Evolutionary conservation across 257 asterid species (phyloP).

Genomic region (Anisodus tanguticus): DNA sequence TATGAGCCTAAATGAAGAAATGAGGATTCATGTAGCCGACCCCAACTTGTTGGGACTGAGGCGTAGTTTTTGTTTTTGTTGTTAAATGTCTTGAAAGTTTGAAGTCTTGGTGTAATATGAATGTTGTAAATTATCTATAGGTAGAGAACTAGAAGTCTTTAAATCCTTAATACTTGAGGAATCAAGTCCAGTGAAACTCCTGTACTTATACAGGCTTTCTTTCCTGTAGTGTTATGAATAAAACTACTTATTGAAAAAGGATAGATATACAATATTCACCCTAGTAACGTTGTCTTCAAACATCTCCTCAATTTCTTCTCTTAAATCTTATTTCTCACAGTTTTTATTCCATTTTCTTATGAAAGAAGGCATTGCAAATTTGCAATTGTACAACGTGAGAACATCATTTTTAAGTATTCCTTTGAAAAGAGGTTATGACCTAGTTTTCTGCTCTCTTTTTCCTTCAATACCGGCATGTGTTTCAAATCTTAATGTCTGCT

Average conservation of each 20-base stretch:
- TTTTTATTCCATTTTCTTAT: neutral
- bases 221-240: neutral
- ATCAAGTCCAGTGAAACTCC: neutral
- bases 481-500: neutral
- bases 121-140: neutral
- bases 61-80: too few species aligned
- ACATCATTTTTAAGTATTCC: neutral
- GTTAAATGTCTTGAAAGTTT: too few species aligned
- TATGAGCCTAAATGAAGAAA: too few species aligned
- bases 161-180: neutral
- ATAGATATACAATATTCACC: too few species aligned
- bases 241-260: neutral
- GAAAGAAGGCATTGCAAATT: neutral
- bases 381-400: neutral
- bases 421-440: neutral
- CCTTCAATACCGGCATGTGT: neutral
- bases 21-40: too few species aligned
- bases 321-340: neutral
- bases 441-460: neutral
- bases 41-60: too few species aligned
- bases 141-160: neutral
- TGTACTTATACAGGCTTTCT: neutral
- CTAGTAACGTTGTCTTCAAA: neutral
- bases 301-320: neutral
- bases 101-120: neutral